Conservation (phyloP, 2,329 filamentous ascomycete genomes). For the Colletotrichum sp. region DNA sequence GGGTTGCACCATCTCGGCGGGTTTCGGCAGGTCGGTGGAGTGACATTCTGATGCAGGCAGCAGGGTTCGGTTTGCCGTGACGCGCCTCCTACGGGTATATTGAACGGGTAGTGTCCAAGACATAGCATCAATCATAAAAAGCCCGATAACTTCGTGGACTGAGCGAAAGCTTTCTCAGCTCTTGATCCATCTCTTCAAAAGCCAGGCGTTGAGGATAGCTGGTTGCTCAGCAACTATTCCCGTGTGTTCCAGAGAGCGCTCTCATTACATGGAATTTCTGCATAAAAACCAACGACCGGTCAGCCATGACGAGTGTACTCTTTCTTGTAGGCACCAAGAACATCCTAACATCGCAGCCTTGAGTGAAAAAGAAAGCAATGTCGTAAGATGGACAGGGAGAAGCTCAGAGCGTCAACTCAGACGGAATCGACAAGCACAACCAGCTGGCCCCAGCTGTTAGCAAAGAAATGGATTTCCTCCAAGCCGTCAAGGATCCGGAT, state of each 20-base stretch:
- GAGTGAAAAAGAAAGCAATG: background rate
- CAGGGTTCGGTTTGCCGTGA: background rate
- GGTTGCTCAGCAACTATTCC: background rate
- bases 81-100: background rate
- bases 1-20: background rate
- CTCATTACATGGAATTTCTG: background rate
- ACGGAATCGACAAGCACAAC: background rate
- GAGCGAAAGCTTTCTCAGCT: background rate
- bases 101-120: background rate
- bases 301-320: background rate
- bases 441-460: background rate
- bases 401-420: background rate
- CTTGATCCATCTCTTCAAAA: background rate
- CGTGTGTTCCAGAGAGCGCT: accelerated
- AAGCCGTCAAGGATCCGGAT: background rate
- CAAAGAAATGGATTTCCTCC: background rate
- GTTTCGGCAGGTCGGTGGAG: background rate
- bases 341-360: background rate
- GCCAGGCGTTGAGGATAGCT: background rate
- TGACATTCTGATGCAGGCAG: background rate
- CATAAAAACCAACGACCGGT: accelerated
- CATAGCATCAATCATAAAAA: background rate
- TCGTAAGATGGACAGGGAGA: background rate
- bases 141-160: background rate
- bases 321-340: background rate